Evolutionary conservation across 345 rosid species (phyloP).

Genomic region (Pugionium cornutum): DNA sequence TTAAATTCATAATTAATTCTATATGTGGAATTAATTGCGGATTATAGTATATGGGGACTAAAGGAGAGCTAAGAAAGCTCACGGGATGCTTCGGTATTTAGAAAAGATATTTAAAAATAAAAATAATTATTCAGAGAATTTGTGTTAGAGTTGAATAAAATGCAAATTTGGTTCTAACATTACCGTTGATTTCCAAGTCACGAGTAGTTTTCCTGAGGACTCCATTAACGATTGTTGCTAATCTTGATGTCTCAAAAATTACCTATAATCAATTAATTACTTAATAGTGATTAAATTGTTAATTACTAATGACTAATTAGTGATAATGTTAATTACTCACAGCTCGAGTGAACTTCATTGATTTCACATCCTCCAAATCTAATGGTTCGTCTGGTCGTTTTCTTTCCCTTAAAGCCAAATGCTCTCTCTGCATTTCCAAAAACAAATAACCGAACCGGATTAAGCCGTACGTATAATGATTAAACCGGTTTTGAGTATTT

Average conservation of each 20-base stretch:
- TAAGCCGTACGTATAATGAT: too few relatives aligned
- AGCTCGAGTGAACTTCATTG: constrained; percentile 88
- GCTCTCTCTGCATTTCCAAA: constrained; percentile 64
- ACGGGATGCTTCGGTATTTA: too few relatives aligned
- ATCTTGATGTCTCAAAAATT: constrained; percentile 78
- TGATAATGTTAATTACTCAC: constrained; percentile 57
- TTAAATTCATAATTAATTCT: too few relatives aligned
- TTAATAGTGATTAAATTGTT: too few relatives aligned
- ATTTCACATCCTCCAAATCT: constrained; percentile 62
- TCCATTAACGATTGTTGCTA: constrained; percentile 83
- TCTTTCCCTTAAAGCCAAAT: constrained; percentile 58
- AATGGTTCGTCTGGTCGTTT: constrained; percentile 72
- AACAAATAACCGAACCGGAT: neutral
- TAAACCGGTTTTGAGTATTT: neutral
- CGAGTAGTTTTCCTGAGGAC: constrained; percentile 72
- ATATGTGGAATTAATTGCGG: too few relatives aligned
- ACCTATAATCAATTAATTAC: constrained; percentile 59
- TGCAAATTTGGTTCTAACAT: neutral
- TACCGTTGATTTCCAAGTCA: constrained; percentile 81
- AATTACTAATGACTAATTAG: too few relatives aligned
- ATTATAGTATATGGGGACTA: too few relatives aligned
- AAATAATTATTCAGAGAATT: too few relatives aligned
- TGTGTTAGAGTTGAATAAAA: too few relatives aligned
- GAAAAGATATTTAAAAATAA: too few relatives aligned
- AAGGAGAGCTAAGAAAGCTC: too few relatives aligned